Evolutionary conservation across 257 asterid species (phyloP).

Genomic region (Solanum chilense): DNA sequence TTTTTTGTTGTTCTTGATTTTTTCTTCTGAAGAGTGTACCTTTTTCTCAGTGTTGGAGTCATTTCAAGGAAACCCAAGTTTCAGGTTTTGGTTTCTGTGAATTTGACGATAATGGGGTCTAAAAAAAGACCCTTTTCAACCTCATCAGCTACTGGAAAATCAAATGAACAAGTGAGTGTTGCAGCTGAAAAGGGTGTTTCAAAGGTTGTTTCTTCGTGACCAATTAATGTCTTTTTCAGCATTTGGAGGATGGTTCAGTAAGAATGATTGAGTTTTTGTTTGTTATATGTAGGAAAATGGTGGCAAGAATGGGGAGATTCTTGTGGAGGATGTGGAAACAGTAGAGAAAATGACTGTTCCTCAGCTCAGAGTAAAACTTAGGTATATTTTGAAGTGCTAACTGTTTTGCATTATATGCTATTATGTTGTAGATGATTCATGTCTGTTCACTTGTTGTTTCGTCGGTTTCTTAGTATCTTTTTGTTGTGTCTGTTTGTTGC

Average conservation of each 20-base stretch:
- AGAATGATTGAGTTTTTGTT: neutral
- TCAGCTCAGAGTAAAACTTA: constrained; percentile 50
- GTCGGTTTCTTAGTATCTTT: neutral
- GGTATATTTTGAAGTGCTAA: constrained; percentile 16
- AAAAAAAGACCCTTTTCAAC: constrained; percentile 20
- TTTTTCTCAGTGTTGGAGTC: neutral
- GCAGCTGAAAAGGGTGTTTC: neutral
- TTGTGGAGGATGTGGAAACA: constrained; percentile 26
- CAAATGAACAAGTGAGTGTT: constrained; percentile 4
- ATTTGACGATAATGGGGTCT: constrained; percentile 35
- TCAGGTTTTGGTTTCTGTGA: constrained; percentile 5
- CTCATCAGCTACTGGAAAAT: constrained; percentile 17
- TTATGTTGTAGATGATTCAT: neutral
- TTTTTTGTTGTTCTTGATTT: neutral
- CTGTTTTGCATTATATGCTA: neutral
- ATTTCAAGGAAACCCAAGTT: neutral
- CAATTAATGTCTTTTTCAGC: neutral
- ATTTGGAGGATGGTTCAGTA: neutral
- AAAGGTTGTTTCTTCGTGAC: neutral
- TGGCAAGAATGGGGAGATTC: constrained; percentile 6
- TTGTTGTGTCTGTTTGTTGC: neutral
- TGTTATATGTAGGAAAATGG: constrained; percentile 23
- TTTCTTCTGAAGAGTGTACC: neutral
- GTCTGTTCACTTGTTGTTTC: neutral
- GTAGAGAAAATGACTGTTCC: constrained; percentile 57